Percentiles rank a stretch among this genome's conserved stretches.
Conservation (phyloP, 768 basidiomycete species). For the Artomyces pyxidatus region DNA sequence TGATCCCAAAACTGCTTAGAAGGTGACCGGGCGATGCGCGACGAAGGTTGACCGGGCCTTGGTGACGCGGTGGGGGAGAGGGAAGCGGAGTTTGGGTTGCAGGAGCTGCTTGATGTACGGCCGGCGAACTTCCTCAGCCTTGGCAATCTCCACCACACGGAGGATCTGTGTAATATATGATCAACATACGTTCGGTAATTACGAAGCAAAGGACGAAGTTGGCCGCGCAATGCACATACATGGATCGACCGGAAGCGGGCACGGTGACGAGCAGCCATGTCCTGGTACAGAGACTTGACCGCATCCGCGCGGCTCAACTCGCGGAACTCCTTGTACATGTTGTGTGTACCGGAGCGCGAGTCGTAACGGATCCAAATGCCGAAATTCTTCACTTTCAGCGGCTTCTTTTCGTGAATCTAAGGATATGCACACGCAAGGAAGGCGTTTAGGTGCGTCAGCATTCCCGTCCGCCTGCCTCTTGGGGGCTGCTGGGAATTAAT, state of each 20-base stretch:
- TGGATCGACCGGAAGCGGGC: constrained; percentile 99
- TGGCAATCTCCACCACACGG: constrained; percentile 93
- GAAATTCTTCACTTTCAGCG: constrained; percentile 99
- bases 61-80: constrained; percentile 81
- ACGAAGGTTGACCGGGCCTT: constrained; percentile 78
- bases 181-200: not conserved
- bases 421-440: constrained; percentile 23
- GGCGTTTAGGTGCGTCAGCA: constrained; percentile 35
- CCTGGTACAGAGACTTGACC: constrained; percentile 96
- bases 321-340: constrained; percentile 99
- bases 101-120: constrained; percentile 98
- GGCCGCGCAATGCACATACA: no score
- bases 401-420: constrained; percentile 97
- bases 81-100: constrained; percentile 89
- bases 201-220: no score
- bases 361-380: constrained; percentile 99
- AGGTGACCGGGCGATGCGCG: constrained; percentile 70
- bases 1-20: constrained; percentile 28
- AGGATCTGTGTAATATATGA: constrained; percentile 65
- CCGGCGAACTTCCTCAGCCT: constrained; percentile 85
- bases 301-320: constrained; percentile 92
- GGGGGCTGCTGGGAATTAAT: constrained; percentile 50
- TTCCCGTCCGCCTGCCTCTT: constrained; percentile 82
- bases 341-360: constrained; percentile 98
- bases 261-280: constrained; percentile 98